Conservation (phyloP, 768 basidiomycete species). For the Pholiota molesta region DNA sequence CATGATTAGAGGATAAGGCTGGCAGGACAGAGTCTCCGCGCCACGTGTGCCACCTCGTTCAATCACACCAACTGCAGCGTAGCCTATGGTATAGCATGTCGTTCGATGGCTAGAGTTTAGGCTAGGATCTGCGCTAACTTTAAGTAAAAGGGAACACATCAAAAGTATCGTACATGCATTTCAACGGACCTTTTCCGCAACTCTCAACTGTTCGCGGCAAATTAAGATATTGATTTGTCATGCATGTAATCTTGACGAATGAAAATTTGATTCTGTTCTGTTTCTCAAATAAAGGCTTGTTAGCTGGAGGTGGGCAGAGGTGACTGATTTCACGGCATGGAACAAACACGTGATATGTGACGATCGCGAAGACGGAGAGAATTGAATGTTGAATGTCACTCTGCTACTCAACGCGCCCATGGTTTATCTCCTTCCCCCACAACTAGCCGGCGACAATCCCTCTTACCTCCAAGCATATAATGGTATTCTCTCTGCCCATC, state of each 20-base stretch:
- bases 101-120: not conserved
- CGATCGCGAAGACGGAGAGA: slow-evolving; percentile 11
- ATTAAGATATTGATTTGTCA: not conserved
- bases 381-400: not conserved
- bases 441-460: slow-evolving; percentile 57
- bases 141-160: not conserved
- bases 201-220: too few species aligned
- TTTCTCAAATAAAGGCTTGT: not conserved
- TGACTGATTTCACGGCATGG: not conserved
- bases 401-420: slow-evolving; percentile 13
- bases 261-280: not conserved
- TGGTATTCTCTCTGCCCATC: slow-evolving; percentile 69
- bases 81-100: not conserved
- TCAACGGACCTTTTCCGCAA: too few species aligned
- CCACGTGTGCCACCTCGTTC: not conserved
- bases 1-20: not conserved
- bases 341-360: slow-evolving; percentile 18
- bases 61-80: not conserved
- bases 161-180: not conserved
- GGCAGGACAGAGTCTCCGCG: not conserved
- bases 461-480: slow-evolving; percentile 79
- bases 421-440: slow-evolving; percentile 75
- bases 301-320: not conserved
- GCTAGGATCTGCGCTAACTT: not conserved
- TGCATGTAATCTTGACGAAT: not conserved